phyloP scores from a whole-genome alignment of 768 basidiomycete species.

The Leccinum subtestaceum region DNA sequence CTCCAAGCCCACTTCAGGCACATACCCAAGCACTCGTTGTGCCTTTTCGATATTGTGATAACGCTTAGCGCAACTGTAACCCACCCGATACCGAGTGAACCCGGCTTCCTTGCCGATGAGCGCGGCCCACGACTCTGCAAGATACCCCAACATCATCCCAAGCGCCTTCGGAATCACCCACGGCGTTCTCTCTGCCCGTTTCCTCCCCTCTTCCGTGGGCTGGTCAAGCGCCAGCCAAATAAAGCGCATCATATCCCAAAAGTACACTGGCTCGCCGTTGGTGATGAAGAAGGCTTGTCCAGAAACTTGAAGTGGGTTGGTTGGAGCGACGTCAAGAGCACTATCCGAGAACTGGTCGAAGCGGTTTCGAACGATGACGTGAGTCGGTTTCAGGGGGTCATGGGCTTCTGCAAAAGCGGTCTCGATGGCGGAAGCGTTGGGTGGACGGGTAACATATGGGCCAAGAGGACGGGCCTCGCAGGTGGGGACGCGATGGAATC shows the following conservation, averaged over 20 bases:
- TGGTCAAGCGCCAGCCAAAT: slow-evolving; percentile 74
- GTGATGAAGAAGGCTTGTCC: slow-evolving; percentile 96
- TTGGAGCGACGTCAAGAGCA: slow-evolving; percentile 49
- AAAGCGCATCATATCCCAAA: slow-evolving; percentile 88
- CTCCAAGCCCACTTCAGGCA: slow-evolving; percentile 83
- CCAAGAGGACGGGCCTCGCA: slow-evolving; percentile 79
- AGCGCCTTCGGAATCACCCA: slow-evolving; percentile 58
- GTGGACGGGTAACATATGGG: slow-evolving; percentile 65
- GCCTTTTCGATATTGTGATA: slow-evolving; percentile 97
- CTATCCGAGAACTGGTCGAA: slow-evolving; percentile 76
- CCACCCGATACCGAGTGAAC: slow-evolving; percentile 84
- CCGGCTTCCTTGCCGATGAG: slow-evolving; percentile 75
- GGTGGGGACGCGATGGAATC: slow-evolving; percentile 69
- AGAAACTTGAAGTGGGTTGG: slow-evolving; percentile 72
- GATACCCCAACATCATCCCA: slow-evolving; percentile 67
- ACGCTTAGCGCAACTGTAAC: slow-evolving; percentile 71
- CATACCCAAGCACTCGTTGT: slow-evolving; percentile 86
- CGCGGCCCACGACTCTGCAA: slow-evolving; percentile 73
- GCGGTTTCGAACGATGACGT: slow-evolving; percentile 67
- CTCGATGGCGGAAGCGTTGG: slow-evolving; percentile 55
- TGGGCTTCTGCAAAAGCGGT: slow-evolving; percentile 52
- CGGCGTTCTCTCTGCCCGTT: slow-evolving; percentile 35
- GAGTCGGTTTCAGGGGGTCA: slow-evolving; percentile 35
- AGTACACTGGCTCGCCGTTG: slow-evolving; percentile 93
- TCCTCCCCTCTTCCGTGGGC: slow-evolving; percentile 41